phyloP scores from a whole-genome alignment of 805 yeast genomes.

The Sungouiella thailandica region DNA sequence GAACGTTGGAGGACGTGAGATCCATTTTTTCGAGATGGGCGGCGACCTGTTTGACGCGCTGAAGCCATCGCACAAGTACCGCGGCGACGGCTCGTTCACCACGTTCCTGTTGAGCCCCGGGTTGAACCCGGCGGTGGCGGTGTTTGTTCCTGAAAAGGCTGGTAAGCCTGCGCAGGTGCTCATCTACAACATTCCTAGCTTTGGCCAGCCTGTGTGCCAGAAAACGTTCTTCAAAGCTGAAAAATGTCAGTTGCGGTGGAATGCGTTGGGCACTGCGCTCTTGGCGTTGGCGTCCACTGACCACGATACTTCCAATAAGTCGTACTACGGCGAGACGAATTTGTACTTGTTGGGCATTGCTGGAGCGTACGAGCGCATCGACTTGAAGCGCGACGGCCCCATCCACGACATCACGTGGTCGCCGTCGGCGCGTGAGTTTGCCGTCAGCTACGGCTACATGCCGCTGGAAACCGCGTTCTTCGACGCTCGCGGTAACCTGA shows the following conservation, averaged over 20 bases:
- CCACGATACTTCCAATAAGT: conserved; percentile 88
- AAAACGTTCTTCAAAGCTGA: conserved; percentile 96
- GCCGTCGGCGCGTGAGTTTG: conserved; percentile 93
- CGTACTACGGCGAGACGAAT: conserved; percentile 95
- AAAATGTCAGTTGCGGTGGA: conserved; percentile 89
- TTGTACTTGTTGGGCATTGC: conserved; percentile 87
- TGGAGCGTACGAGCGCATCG: conserved; percentile 85
- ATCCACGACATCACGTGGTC: conserved; percentile 98
- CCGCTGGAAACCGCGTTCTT: conserved; percentile 94
- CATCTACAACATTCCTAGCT: conserved; percentile 75
- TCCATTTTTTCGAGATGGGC: conserved; percentile 60
- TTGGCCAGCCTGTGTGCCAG: conserved; percentile 71
- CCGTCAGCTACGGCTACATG: conserved; percentile 96
- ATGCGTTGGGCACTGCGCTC: conserved; percentile 87
- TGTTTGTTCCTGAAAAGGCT: conserved; percentile 78
- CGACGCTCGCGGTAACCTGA: conserved; percentile 86
- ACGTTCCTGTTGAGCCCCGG: conserved; percentile 78
- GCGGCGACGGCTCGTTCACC: conserved; percentile 45
- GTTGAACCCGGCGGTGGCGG: conserved; percentile 81
- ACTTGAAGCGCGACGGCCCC: conserved; percentile 89
- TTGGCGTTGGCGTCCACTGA: conserved; percentile 93
- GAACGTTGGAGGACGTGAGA: conserved; percentile 50
- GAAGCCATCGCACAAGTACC: conserved; percentile 56
- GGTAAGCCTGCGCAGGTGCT: conserved; percentile 89
- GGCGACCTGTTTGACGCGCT: conserved; percentile 21